phyloP scores from a whole-genome alignment of 2,329 filamentous ascomycete genomes.

The Xylaria hypoxylon region DNA sequence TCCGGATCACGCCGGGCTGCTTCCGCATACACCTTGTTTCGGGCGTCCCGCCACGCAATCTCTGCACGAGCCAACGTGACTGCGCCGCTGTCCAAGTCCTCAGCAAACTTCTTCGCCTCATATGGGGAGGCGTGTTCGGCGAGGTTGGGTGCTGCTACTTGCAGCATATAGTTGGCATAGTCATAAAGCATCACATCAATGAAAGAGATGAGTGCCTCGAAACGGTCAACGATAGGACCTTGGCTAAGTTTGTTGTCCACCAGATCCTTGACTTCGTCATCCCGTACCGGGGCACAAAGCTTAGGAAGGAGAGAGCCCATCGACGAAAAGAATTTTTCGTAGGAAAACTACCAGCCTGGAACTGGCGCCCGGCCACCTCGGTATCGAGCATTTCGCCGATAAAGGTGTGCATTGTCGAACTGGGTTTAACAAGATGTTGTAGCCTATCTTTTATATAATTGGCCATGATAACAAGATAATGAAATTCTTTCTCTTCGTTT shows the following conservation, averaged over 20 bases:
- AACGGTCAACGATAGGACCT: conserved; percentile 77
- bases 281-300: conserved; percentile 83
- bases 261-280: conserved; percentile 77
- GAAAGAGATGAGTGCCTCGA: conserved; percentile 79
- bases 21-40: conserved; percentile 73
- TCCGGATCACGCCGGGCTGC: conserved; percentile 76
- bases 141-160: conserved; percentile 76
- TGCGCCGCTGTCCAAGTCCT: conserved; percentile 68
- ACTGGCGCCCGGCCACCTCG: conserved; percentile 76
- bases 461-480: conserved; percentile 77
- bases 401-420: conserved; percentile 78
- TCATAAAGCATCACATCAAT: conserved; percentile 83
- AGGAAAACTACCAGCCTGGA: conserved; percentile 80
- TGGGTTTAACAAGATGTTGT: conserved; percentile 75
- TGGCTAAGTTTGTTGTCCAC: conserved; percentile 70
- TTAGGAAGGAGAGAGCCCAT: conserved; percentile 81
- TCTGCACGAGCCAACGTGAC: conserved; percentile 70
- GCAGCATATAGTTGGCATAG: conserved; percentile 84
- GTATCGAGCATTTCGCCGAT: conserved; percentile 82
- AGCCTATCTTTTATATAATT: conserved; percentile 78
- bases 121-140: conserved; percentile 78
- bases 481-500: conserved; percentile 72
- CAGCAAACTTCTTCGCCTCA: conserved; percentile 77
- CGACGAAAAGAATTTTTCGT: conserved; percentile 81
- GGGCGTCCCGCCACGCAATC: conserved; percentile 73